A percentile compares a stretch with the other conserved stretches of the same genome.
Evolutionary conservation across 2,329 filamentous ascomycete genomes (phyloP).

Genomic region (Pyricularia pennisetigena): DNA sequence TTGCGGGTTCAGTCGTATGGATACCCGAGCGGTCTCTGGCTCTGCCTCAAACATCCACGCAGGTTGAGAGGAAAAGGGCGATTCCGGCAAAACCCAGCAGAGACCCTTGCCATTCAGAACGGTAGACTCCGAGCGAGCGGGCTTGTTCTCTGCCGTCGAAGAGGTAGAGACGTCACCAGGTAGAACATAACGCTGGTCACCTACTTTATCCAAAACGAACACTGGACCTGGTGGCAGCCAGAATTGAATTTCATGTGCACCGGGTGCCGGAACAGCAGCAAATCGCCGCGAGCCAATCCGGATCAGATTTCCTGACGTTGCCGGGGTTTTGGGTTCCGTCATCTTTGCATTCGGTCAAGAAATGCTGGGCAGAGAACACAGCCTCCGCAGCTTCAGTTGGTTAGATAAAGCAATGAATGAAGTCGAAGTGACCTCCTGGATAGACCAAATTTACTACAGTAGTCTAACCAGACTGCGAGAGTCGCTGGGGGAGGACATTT

Average conservation of each 20-base stretch:
- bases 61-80: neutral
- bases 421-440: neutral
- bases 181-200: neutral
- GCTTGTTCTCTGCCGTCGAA: neutral
- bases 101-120: neutral
- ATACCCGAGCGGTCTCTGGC: neutral
- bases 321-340: neutral
- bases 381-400: neutral
- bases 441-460: neutral
- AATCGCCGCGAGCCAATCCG: neutral
- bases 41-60: slow-evolving; percentile 4
- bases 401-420: neutral
- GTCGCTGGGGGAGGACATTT: neutral
- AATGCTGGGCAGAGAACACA: neutral
- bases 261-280: neutral
- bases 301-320: neutral
- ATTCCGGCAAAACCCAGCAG: slow-evolving; percentile 4
- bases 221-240: neutral
- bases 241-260: neutral
- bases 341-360: neutral
- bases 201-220: slow-evolving; percentile 2
- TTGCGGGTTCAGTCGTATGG: neutral
- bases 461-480: neutral
- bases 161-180: neutral
- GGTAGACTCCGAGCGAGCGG: neutral